Base-by-base conservation (phyloP, 2,329 filamentous ascomycete species). In the Xylaria sp. region DNA sequence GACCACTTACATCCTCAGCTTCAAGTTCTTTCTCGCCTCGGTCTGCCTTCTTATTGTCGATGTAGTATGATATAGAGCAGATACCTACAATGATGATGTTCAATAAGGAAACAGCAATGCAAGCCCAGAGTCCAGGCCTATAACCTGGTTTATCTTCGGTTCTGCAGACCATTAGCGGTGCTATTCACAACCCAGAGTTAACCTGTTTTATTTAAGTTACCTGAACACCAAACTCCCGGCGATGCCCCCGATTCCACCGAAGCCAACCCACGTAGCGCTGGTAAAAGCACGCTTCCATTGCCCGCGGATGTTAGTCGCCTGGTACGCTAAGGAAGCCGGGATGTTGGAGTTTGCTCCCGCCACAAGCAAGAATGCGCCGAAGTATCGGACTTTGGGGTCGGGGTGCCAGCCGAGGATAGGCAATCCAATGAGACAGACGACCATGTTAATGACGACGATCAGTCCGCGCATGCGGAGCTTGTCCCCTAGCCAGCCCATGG, bases 231-330 rank as follows among this genome's bases (percentile, higher is more conserved):
- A 83, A 73, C 88, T 89, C 32, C 92, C 92, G 0, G 88, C 88
- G 71, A 96, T 96, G 41, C 93, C 93, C 46, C 93, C 93, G 32
- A 97, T 83, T 2, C 92, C 92, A 8, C 92, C 92, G 59, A 92
- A 89, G 1, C 91, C 91, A 3, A 96, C 91, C 1, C 95, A 86
- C 0, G 90, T 91, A 2, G 93, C 92, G 68, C 89, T 92, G 78
- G 89, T 91, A 74, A 96, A 90, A 0, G 93, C 93, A 57, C 94
- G 89, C 83, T 95, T 97, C 92, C 93, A 97, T 81, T 96, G 93
- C 0, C 93, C 93, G 63, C 92, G 90, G 76, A 97, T 91, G 80
- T 97, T 97, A 82, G 95, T 96, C 51, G 92, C 92, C 82, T 95
- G 93, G 82, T 93, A 96, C 0, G 92, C 87, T 83, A 97, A 89